Conservation (phyloP, 805 yeast genomes). For the Schizosaccharomyces pombe region DNA sequence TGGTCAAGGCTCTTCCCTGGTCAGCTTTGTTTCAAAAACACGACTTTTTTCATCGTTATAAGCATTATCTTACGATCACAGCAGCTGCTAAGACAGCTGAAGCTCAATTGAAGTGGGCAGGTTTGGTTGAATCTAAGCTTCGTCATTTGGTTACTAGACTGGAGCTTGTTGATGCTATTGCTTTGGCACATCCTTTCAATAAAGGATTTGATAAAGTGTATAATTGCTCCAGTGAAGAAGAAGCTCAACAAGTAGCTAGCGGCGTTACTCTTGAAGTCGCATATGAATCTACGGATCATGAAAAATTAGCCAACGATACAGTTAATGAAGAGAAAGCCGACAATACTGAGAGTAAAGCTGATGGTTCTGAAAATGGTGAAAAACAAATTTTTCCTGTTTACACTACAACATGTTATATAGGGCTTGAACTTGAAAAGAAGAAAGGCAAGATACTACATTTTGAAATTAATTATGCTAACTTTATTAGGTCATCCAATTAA, state of each 20-base stretch:
- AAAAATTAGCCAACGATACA: conserved; percentile 8
- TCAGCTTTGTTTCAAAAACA: conserved; percentile 52
- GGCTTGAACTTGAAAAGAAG: conserved; percentile 36
- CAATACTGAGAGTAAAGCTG: conserved; percentile 5
- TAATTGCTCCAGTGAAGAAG: conserved; percentile 27
- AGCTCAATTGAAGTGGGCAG: conserved; percentile 76
- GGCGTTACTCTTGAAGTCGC: conserved; percentile 27
- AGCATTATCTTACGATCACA: conserved; percentile 62
- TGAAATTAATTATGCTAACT: not conserved
- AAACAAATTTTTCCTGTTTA: conserved; percentile 22
- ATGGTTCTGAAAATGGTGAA: conserved; percentile 10
- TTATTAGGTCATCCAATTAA: conserved; percentile 5
- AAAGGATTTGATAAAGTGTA: conserved; percentile 43
- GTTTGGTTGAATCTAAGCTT: conserved; percentile 72
- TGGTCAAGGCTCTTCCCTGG: conserved; percentile 45
- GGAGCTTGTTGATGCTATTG: conserved; percentile 53
- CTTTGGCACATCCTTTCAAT: conserved; percentile 72
- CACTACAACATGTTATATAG: conserved; percentile 58
- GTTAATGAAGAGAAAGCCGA: conserved; percentile 8
- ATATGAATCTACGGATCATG: conserved; percentile 13
- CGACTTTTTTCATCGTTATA: conserved; percentile 60
- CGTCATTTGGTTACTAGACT: conserved; percentile 63
- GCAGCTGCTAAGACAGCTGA: conserved; percentile 55
- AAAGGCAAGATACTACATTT: conserved; percentile 23
- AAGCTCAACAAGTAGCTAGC: conserved; percentile 31